Base-by-base conservation (phyloP, 2,329 filamentous ascomycete genomes). In the Sclerotinia minor region DNA sequence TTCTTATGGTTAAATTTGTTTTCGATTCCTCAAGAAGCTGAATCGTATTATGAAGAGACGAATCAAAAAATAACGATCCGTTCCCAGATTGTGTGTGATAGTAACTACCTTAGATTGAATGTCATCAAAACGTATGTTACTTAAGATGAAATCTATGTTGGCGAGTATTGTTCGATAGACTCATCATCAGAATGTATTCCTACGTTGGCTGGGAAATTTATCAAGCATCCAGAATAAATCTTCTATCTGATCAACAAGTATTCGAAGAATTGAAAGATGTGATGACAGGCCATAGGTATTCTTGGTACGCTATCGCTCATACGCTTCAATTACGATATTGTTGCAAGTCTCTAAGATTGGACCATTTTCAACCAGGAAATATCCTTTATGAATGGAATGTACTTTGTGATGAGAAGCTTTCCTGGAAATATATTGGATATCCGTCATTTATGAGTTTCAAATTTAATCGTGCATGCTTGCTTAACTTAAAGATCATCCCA, bases 331-430 rank as follows among this genome's bases (percentile, higher is more conserved):
- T 5, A 24, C 44, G 26, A 44, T 54, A 69, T 50, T 26, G 52
- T 49, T 17, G 59, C 21, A 35, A 45, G 15, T 24, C 24, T 26
- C 54, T 71, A 15, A 24, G 49, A 15, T 50, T 69, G 41, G 55
- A 69, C 17, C 57, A 70, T 52, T 68, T 69, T 17, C 24, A 71
- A 9, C 59, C 55, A 21, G 66, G 66, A 21, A 69, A 71, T 45
- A 60, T 71, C n/a, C 49, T 68, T 24, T 71, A 70, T 29, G 44
- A 71, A 58, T 71, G 54, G 68, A 71, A 71, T 57, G 50, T 67
- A 45, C 59, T 71, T 24, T 70, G 64, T 19, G 60, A 71, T 54
- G 67, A 71, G 50, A 67, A 45, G 32, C 13, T 67, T 19, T 44
- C 47, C 21, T 71, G 54, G 70, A 32, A 67, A 26, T 44, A 38